Evolutionary conservation across 2,329 filamentous ascomycete species (phyloP), one percentile per base, ranked within the genome.

Genomic region (Neonectria punicea): DNA sequence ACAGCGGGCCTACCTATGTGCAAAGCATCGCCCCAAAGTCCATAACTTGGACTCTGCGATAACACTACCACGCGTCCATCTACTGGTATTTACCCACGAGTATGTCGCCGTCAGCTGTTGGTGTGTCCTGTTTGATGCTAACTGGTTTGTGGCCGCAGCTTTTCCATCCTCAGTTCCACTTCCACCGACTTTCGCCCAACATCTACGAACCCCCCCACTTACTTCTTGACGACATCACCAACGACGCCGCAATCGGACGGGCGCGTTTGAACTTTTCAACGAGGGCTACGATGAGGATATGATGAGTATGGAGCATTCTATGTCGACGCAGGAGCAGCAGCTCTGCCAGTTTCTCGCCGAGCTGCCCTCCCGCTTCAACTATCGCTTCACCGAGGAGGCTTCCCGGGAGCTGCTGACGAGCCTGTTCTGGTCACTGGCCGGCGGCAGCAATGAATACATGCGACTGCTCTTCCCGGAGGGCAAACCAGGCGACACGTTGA

Each of bases 401-500:
- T 86, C 88, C 68, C 86, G 87, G 65, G 88, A 92, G 67, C 89
- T 99, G 34, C 83, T 97, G 61, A 85, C 89, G 75, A 89, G 89
- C 62, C 90, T 99, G 59, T 99, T 98, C 81, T 92, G 89, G 83
- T 97, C 92, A 58, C 88, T 99, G 73, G 92, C 93, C 34, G 91
- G 89, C 66, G 89, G 92, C 67, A 89, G 89, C 66, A 83, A 87
- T 63, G 90, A 94, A 68, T 90, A 94, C 74, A 84, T 98, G 76
- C 84, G 85, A 54, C 86, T 93, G 18, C 88, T 99, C 74, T 99
- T 99, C 75, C 94, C 94, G 1, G 84, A 91, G 44, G 93, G 93
- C 13, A 86, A 85, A 44, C 87, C 91, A 9, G 82, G 85, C 30
- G 80, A 83, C n/a, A 82, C 82, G 50, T 91, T 94, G 86, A 96